Evolutionary conservation across 441 rosid genomes (phyloP), one percentile per base, ranked within the genome.

Genomic region (Manihot esculenta): DNA sequence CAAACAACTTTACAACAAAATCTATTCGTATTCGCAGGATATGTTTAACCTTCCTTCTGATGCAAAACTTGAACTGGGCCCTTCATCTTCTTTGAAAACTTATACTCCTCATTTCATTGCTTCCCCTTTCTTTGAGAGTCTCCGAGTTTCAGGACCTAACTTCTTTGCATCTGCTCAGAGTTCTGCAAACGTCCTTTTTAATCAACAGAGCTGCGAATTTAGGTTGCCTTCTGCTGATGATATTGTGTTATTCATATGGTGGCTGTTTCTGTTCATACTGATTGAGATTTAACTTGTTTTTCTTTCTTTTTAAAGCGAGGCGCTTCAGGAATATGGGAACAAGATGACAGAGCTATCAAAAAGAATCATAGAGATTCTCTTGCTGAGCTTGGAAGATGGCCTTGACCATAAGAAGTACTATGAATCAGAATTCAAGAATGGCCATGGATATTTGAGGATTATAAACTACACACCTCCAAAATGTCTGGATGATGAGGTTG

Each of bases 101-200:
- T 87, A 80, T 55, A 87, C 80, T 26, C 88, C 87, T 33, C 82
- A 41, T 64, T 83, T 82, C 76, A 83, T 87, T 13, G 89, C 91
- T 51, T 87, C 91, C 50, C 87, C 85, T 49, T 87, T 78, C 76
- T 87, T 79, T 23, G 89, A 85, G 66, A 76, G 89, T 23, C 79
- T 85, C 23, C 78, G 76, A 1, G 83, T 83, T 67, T 78, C 81
- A 10, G 87, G 89, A 9, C 86, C 88, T 3, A 74, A 83, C 54
- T 87, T 83, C 70, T 54, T 78, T 58, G 69, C 73, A 42, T 87
- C 86, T 35, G 86, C 91, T n/a, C 81, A 76, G 76, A 64, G 42
- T 33, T 87, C 86, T 42, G 77, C 81, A 12, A 68, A 75, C 53
- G 47, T 62, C 63, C 81, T 82, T 54, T 74, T 77, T 66, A 70